A percentile compares a stretch with the other conserved stretches of the same genome.
These are phyloP conservation scores for Fusarium citri DNA, from an alignment of 2,329 filamentous ascomycete species.

Conservation along the genomic window DNA sequence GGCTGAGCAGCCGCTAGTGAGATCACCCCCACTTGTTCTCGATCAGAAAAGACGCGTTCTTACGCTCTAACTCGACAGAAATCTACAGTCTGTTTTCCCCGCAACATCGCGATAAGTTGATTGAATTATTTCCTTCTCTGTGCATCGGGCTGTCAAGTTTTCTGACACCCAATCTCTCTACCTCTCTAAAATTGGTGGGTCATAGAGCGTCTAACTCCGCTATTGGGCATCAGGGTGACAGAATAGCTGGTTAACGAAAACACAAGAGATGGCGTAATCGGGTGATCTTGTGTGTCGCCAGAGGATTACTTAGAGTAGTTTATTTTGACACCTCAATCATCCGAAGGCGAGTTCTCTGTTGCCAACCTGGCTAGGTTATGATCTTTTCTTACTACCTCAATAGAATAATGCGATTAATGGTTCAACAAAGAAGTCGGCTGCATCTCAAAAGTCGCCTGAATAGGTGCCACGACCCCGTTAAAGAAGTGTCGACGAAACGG, in stretches of 20 bases:
- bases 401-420: not conserved
- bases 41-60: no score
- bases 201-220: not conserved
- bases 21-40: not conserved
- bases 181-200: no score
- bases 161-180: not conserved
- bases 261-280: not conserved
- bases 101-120: accelerated
- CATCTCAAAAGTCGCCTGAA: not conserved
- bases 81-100: not conserved
- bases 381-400: not conserved
- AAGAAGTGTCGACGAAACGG: not conserved
- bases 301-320: not conserved
- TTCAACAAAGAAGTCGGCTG: not conserved
- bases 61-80: not conserved
- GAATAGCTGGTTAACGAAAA: not conserved
- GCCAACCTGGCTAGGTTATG: not conserved
- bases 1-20: not conserved
- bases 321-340: not conserved
- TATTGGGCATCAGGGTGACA: not conserved
- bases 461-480: not conserved
- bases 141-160: not conserved
- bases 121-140: not conserved
- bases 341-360: not conserved
- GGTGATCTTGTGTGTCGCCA: accelerated